phyloP scores from a whole-genome alignment of 139 green algal genomes.

The Closterium sp. region DNA sequence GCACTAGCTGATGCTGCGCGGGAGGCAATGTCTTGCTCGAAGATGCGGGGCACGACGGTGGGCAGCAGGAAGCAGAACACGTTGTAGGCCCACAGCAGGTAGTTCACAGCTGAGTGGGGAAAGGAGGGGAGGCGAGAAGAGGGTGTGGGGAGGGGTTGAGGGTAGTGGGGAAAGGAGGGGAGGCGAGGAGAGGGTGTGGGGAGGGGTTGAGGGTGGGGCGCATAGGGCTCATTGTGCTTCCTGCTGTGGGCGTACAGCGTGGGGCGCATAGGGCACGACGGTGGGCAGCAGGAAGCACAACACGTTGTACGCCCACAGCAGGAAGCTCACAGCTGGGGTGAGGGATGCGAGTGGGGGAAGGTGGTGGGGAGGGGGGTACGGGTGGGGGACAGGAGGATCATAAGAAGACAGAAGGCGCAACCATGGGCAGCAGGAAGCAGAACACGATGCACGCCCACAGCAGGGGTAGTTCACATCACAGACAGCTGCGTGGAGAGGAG shows the following conservation, averaged over 20 bases:
- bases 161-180: too few species aligned
- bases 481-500: too few species aligned
- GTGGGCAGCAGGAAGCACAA: not conserved
- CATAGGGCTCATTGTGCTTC: too few species aligned
- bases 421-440: not conserved
- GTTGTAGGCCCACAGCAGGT: not conserved
- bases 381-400: too few species aligned
- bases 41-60: not conserved
- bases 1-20: not conserved
- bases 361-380: too few species aligned
- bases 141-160: too few species aligned
- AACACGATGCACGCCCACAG: not conserved
- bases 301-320: not conserved
- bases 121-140: not conserved
- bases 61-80: not conserved
- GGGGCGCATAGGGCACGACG: not conserved
- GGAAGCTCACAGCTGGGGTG: not conserved
- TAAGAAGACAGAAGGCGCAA: not conserved
- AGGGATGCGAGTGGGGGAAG: not conserved
- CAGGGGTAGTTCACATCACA: too few species aligned
- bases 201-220: too few species aligned
- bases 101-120: not conserved
- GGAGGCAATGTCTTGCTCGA: not conserved
- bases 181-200: too few species aligned
- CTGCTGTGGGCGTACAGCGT: too few species aligned